Percentiles rank a stretch among this genome's conserved stretches.
phyloP scores from a whole-genome alignment of 768 basidiomycete genomes.

The Amanita polypyramis region DNA sequence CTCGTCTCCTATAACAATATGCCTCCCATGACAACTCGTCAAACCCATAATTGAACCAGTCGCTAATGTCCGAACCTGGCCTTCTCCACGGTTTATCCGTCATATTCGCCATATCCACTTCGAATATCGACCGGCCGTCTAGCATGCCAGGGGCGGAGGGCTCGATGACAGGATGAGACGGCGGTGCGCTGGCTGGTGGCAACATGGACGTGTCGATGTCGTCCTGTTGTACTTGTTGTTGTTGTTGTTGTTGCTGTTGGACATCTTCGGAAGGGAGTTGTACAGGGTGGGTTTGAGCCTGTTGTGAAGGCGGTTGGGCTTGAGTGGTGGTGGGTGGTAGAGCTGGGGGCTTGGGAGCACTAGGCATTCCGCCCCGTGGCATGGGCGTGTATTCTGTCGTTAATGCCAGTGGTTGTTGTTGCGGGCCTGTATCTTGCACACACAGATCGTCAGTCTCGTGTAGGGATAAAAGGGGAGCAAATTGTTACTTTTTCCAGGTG shows the following conservation, averaged over 20 bases:
- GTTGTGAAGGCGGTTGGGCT: constrained; percentile 11
- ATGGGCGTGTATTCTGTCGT: constrained; percentile 80
- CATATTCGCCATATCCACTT: constrained; percentile 68
- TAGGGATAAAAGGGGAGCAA: neutral
- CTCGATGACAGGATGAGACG: constrained; percentile 74
- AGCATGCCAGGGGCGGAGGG: constrained; percentile 53
- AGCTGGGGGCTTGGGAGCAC: constrained; percentile 10
- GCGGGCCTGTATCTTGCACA: neutral
- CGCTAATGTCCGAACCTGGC: constrained; percentile 86
- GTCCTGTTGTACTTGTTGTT: constrained; percentile 6
- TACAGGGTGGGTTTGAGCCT: constrained; percentile 6
- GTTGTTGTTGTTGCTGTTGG: constrained; percentile 8
- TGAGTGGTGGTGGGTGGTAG: neutral
- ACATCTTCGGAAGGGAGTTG: constrained; percentile 6
- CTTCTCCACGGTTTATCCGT: constrained; percentile 84
- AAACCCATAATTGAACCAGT: constrained; percentile 99
- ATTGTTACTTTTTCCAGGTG: constrained; percentile 22
- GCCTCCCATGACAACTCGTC: constrained; percentile 95
- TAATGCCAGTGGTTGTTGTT: constrained; percentile 43
- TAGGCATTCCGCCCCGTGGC: constrained; percentile 40
- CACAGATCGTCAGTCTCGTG: neutral
- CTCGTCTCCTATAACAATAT: constrained; percentile 78
- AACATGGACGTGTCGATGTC: constrained; percentile 56
- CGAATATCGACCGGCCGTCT: constrained; percentile 73
- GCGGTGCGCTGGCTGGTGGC: constrained; percentile 59